Conservation (phyloP, 2,329 filamentous ascomycete species). For the Colletotrichum sp. region DNA sequence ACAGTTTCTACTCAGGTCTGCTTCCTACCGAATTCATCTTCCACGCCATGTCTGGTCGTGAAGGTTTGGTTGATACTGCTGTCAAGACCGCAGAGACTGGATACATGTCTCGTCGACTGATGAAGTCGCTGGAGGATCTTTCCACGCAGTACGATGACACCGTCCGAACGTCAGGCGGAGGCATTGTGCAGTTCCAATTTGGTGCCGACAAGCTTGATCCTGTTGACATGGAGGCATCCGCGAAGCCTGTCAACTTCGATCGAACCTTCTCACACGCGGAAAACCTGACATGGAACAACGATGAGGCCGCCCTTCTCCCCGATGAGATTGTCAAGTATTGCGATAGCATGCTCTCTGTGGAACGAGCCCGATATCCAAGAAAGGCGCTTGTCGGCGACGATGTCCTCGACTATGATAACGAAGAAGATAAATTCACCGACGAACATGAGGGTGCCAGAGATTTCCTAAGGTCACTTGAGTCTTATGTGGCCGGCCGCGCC, state of each 20-base stretch:
- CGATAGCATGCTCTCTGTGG: conserved; percentile 68
- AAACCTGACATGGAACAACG: conserved; percentile 79
- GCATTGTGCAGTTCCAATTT: conserved; percentile 96
- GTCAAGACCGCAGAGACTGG: conserved; percentile 99
- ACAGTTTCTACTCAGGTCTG: conserved; percentile 95
- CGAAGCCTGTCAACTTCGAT: conserved; percentile 89
- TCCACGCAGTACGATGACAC: conserved; percentile 95
- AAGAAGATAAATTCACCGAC: conserved; percentile 72
- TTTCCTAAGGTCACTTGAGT: conserved; percentile 80
- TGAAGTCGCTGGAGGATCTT: conserved; percentile 97
- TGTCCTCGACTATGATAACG: conserved; percentile 72
- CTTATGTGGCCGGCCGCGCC: conserved; percentile 70
- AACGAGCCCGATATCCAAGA: conserved; percentile 69
- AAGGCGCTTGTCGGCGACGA: conserved; percentile 67
- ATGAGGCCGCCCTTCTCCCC: conserved; percentile 75
- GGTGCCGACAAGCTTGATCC: conserved; percentile 96
- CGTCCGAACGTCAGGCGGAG: conserved; percentile 86
- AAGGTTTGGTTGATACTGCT: conserved; percentile 97
- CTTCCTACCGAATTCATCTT: conserved; percentile 94
- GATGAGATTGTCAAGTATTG: conserved; percentile 75
- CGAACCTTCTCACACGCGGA: conserved; percentile 87
- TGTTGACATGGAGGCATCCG: conserved; percentile 95
- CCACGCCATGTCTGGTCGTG: conserved; percentile 97
- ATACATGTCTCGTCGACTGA: conserved; percentile 97
- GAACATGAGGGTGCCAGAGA: conserved; percentile 82